phyloP scores from a whole-genome alignment of 768 basidiomycete genomes.

The Leccinum disarticulatum region DNA sequence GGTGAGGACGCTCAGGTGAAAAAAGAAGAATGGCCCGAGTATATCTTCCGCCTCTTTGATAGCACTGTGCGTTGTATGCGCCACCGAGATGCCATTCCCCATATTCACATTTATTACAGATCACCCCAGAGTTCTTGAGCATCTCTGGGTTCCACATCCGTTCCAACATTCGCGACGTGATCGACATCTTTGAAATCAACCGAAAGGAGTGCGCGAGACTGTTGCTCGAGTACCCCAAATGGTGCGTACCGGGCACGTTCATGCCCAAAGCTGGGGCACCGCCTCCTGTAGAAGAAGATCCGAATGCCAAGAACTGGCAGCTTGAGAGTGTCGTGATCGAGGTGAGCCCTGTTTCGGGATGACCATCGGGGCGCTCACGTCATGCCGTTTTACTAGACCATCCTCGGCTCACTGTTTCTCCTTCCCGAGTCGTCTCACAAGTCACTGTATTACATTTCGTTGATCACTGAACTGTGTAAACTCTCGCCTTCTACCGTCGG shows the following conservation, averaged over 20 bases:
- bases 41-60: constrained; percentile 66
- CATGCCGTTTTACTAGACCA: constrained; percentile 44
- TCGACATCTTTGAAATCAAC: constrained; percentile 93
- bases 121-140: constrained; percentile 73
- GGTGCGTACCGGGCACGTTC: constrained; percentile 83
- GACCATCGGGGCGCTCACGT: neutral
- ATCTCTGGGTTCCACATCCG: constrained; percentile 80
- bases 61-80: constrained; percentile 41
- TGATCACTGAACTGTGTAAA: constrained; percentile 94
- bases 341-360: constrained; percentile 39
- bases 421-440: constrained; percentile 78
- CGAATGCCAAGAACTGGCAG: constrained; percentile 73
- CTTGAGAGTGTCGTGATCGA: constrained; percentile 88
- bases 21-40: constrained; percentile 83
- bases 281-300: constrained; percentile 43
- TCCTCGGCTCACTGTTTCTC: constrained; percentile 71
- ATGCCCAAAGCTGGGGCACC: constrained; percentile 70
- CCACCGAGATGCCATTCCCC: neutral
- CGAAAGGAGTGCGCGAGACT: constrained; percentile 91
- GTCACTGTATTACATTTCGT: constrained; percentile 79
- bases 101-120: constrained; percentile 39
- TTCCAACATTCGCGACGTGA: constrained; percentile 67
- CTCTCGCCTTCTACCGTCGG: constrained; percentile 90
- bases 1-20: constrained; percentile 72
- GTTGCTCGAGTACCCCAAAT: constrained; percentile 82